These are phyloP conservation scores for Aspergillus aculeatus DNA, from an alignment of 2,329 filamentous ascomycete genomes.

Conservation along the genomic window DNA sequence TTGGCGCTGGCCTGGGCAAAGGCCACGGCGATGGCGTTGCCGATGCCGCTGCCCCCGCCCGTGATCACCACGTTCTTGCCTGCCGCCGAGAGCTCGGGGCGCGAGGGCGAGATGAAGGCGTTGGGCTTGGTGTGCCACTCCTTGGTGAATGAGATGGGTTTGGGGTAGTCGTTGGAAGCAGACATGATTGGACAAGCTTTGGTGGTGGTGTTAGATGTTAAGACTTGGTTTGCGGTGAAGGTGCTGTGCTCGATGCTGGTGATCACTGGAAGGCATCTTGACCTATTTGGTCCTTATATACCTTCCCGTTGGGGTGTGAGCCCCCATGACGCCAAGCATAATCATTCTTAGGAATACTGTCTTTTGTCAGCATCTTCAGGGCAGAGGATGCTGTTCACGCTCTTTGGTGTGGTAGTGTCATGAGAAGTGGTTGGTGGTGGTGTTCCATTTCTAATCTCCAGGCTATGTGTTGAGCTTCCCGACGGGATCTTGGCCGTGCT, in stretches of 20 bases:
- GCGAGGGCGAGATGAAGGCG: constrained; percentile 29
- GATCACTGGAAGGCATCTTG: too few relatives aligned
- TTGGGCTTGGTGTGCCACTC: constrained; percentile 31
- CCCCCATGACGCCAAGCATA: too few relatives aligned
- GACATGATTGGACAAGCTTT: background rate
- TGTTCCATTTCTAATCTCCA: too few relatives aligned
- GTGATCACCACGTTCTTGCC: constrained; percentile 16
- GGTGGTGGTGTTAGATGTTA: background rate
- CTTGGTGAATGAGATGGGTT: constrained; percentile 33
- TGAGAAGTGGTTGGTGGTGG: too few relatives aligned
- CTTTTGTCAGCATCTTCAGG: too few relatives aligned
- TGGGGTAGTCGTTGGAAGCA: background rate
- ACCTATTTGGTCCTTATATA: too few relatives aligned
- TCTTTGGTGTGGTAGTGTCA: too few relatives aligned
- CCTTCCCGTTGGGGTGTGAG: too few relatives aligned
- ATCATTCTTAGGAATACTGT: too few relatives aligned
- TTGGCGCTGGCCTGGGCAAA: constrained; percentile 12
- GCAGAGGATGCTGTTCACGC: too few relatives aligned
- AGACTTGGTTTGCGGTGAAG: too few relatives aligned
- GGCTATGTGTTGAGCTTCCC: background rate
- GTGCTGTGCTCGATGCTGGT: too few relatives aligned
- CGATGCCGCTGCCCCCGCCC: constrained; percentile 17
- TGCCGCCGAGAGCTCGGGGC: constrained; percentile 20
- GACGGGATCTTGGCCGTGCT: background rate
- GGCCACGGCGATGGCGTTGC: constrained; percentile 7